Base-by-base conservation (phyloP, 139 green algal species). In the Tetradesmus lagerheimii region DNA sequence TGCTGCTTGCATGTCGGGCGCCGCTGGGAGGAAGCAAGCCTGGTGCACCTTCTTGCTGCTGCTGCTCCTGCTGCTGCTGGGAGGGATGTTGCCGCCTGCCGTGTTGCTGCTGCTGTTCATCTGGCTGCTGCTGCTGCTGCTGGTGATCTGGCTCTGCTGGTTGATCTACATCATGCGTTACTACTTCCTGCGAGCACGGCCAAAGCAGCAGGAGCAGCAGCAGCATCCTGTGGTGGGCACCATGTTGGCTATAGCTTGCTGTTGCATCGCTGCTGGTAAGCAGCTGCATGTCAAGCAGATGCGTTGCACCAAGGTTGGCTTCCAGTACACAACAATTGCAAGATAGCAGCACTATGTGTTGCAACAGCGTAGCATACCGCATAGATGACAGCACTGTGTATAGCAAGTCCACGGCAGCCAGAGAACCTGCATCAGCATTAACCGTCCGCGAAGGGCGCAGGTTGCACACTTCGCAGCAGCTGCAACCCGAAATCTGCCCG, bases 81-180 rank as follows among this genome's bases (percentile, higher is more conserved):
- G 11, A 0, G 45, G 45, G 11, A 12, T 29, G 57, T 23, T 50
- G 67, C 0, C 0, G 45, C 4, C 64, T 37, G 37, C 2, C 38
- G 11, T 83, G 41, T 31, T 64, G 31, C 64, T 89, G 64, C 82
- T 79, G 50, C 82, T 87, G 47, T 1, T 62, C 0, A 0, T 53
- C 53, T 71, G 67, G 37, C 83, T 89, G 74, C 53, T 90, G 86
- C 86, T 90, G 76, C 86, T 86, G 86, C 86, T 86, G 75, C 76
- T 90, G 76, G 18, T 89, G 84, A 1, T 82, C 45, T 35, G 50
- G 50, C 57, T 80, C 41, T 67, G 35, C 6, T n/a, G 25, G 80
- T 45, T 74, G 80, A 20, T 16, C n/a, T 2, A 53, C 37, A 66
- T 74, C 74, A 43, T 76, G 45, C 1, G 74, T 90, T 15, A 75